phyloP scores from a whole-genome alignment of 306 rosid species.

The Hippophae gyantsensis region DNA sequence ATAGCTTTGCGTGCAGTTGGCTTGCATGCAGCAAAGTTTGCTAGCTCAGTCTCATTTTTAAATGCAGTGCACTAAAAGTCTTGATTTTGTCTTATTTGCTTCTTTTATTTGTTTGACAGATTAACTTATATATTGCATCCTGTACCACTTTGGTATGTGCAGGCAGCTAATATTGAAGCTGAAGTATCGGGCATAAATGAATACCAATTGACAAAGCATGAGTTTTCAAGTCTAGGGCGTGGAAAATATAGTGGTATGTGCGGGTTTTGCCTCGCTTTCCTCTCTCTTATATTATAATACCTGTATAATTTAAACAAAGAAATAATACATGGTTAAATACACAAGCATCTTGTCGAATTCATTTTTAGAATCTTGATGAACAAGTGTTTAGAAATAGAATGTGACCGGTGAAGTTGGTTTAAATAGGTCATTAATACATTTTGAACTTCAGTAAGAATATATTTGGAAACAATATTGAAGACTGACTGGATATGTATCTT shows the following conservation, averaged over 20 bases:
- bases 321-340: background rate
- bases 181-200: constrained; percentile 71
- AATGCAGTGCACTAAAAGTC: background rate
- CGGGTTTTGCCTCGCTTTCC: constrained; percentile 8
- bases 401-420: no score
- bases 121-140: background rate
- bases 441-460: no score
- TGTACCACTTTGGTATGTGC: constrained; percentile 22
- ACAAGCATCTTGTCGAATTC: constrained; percentile 6
- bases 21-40: background rate
- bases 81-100: background rate
- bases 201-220: constrained; percentile 77
- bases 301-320: background rate
- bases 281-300: constrained; percentile 6
- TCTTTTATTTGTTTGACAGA: background rate
- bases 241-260: constrained; percentile 83
- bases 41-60: background rate
- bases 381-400: background rate
- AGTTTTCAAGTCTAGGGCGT: constrained; percentile 60
- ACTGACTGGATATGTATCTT: no score
- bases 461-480: no score
- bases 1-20: no score
- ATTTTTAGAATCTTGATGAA: background rate
- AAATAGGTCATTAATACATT: no score
- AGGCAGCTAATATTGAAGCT: constrained; percentile 87